Conservation (phyloP, 768 basidiomycete genomes). For the Lyophyllum shimeji region DNA sequence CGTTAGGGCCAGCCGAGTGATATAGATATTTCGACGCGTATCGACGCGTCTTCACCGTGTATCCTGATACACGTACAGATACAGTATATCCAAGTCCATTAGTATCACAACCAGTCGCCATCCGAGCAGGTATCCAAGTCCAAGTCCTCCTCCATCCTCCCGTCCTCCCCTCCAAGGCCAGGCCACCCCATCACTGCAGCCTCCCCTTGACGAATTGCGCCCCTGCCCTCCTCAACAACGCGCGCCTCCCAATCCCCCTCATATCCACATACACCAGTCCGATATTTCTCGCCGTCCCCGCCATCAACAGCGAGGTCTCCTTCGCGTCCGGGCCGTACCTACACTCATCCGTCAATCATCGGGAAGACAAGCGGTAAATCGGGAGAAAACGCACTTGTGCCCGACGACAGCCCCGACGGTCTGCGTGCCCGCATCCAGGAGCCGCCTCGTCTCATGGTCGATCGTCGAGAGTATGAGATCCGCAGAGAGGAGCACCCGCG, state of each 20-base stretch:
- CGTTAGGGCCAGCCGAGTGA: background rate
- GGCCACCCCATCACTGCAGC: too few relatives aligned
- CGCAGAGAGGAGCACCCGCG: slow-evolving; percentile 58
- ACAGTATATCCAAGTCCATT: too few relatives aligned
- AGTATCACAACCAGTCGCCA: too few relatives aligned
- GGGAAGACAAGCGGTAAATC: background rate
- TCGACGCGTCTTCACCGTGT: too few relatives aligned
- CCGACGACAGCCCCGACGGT: slow-evolving; percentile 49
- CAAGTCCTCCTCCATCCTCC: too few relatives aligned
- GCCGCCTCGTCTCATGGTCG: slow-evolving; percentile 53
- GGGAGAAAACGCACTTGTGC: slow-evolving; percentile 47
- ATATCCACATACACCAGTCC: slow-evolving; percentile 78
- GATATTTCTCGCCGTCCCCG: slow-evolving; percentile 69
- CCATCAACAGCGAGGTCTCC: slow-evolving; percentile 54
- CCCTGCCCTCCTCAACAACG: slow-evolving; percentile 63
- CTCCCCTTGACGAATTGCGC: slow-evolving; percentile 59
- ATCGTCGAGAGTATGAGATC: slow-evolving; percentile 66
- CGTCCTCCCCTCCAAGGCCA: too few relatives aligned
- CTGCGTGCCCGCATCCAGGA: slow-evolving; percentile 51
- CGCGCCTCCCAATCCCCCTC: slow-evolving; percentile 67
- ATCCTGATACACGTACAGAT: too few relatives aligned
- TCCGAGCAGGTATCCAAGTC: too few relatives aligned
- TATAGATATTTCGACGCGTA: too few relatives aligned
- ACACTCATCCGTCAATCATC: background rate
- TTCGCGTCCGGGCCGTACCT: slow-evolving; percentile 68